These are phyloP conservation scores for Tremella mesenterica DNA, from an alignment of 768 basidiomycete species.

Conservation along the genomic window DNA sequence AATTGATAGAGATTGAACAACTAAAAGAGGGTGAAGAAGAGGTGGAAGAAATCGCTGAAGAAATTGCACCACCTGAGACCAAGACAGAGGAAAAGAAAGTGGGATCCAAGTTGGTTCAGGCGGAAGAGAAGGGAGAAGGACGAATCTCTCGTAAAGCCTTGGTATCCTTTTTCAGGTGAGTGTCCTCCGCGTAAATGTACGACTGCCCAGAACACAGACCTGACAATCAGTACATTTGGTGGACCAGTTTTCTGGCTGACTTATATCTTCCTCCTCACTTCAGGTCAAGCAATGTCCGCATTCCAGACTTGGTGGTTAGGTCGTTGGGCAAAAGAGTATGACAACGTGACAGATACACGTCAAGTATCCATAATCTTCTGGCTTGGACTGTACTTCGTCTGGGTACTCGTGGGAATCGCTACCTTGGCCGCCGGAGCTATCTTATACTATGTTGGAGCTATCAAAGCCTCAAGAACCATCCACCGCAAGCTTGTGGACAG, in stretches of 20 bases:
- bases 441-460: conserved; percentile 35
- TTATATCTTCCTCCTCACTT: conserved; percentile 32
- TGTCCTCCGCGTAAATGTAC: conserved; percentile 17
- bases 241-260: conserved; percentile 43
- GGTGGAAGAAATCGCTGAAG: conserved; percentile 20
- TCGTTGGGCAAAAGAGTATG: conserved; percentile 40
- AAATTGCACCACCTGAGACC: conserved; percentile 9
- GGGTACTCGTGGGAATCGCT: conserved; percentile 27
- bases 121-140: conserved; percentile 43
- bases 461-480: conserved; percentile 34
- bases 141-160: conserved; percentile 37
- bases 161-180: conserved; percentile 29
- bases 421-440: conserved; percentile 11
- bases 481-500: conserved; percentile 32
- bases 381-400: conserved; percentile 39
- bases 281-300: conserved; percentile 32
- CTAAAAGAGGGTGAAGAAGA: conserved; percentile 26
- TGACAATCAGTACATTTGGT: conserved; percentile 32
- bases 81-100: conserved; percentile 19
- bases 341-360: conserved; percentile 19
- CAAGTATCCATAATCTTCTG: conserved; percentile 38
- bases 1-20: conserved; percentile 16
- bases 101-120: conserved; percentile 37
- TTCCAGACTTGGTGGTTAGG: conserved; percentile 42
- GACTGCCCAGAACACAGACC: background rate